phyloP scores from a whole-genome alignment of 1,284 basidiomycete species.

The Moesziomyces aphidis region DNA sequence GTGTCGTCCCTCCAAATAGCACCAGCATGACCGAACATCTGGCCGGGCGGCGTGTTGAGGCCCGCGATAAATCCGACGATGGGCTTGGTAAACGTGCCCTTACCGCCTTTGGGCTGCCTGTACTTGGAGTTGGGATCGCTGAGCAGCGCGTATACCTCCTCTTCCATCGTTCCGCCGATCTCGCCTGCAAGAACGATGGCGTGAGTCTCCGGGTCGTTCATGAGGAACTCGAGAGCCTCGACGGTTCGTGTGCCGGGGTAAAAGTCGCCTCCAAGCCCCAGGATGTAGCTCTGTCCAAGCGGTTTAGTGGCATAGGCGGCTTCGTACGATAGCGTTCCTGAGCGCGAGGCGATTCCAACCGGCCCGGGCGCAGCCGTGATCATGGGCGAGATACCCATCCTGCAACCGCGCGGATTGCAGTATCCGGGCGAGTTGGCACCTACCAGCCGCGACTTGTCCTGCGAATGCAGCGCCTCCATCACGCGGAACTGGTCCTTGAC shows the following conservation, averaged over 20 bases:
- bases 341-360: slow-evolving; percentile 52
- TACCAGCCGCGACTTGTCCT: slow-evolving; percentile 44
- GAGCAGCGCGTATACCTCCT: slow-evolving; percentile 50
- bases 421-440: slow-evolving; percentile 57
- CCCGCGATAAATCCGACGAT: slow-evolving; percentile 59
- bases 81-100: slow-evolving; percentile 39
- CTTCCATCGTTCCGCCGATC: slow-evolving; percentile 60
- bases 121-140: slow-evolving; percentile 23
- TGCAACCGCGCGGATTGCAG: slow-evolving; percentile 53
- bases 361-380: slow-evolving; percentile 38
- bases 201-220: slow-evolving; percentile 31
- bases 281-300: slow-evolving; percentile 50
- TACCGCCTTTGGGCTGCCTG: slow-evolving; percentile 5
- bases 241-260: slow-evolving; percentile 63
- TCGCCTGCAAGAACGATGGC: slow-evolving; percentile 56
- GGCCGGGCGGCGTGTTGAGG: slow-evolving; percentile 48
- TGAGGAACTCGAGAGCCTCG: slow-evolving; percentile 55
- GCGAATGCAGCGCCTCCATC: slow-evolving; percentile 52
- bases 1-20: slow-evolving; percentile 56
- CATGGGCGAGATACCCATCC: slow-evolving; percentile 52
- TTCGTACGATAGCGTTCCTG: slow-evolving; percentile 63
- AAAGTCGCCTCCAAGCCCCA: slow-evolving; percentile 59
- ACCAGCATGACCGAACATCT: slow-evolving; percentile 56
- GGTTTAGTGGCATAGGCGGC: slow-evolving; percentile 44
- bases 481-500: slow-evolving; percentile 53